phyloP scores from a whole-genome alignment of 345 rosid species.

The Eucalyptus erythrocorys region DNA sequence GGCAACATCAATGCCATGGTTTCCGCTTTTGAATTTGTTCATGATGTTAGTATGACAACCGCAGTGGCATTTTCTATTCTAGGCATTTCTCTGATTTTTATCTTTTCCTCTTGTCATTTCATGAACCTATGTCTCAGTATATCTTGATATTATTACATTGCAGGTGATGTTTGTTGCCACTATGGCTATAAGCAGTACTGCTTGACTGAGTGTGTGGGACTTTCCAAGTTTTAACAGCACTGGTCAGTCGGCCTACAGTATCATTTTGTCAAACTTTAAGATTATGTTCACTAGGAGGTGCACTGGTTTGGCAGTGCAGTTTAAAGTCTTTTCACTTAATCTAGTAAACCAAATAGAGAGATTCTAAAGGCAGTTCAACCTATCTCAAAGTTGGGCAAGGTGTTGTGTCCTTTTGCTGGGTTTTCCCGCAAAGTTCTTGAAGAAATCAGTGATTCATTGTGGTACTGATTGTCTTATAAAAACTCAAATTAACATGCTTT shows the following conservation, averaged over 20 bases:
- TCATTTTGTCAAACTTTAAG: background rate
- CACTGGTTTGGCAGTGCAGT: background rate
- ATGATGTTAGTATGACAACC: slow-evolving; percentile 5
- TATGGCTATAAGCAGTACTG: background rate
- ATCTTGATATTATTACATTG: background rate
- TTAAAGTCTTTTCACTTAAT: background rate
- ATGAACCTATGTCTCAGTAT: background rate
- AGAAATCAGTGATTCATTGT: background rate
- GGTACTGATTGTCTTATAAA: background rate
- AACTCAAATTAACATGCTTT: background rate
- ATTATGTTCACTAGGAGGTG: background rate
- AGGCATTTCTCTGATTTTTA: background rate
- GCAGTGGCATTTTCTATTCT: background rate
- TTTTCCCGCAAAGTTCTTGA: background rate
- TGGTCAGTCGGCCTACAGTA: background rate
- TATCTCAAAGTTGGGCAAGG: background rate
- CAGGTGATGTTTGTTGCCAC: background rate
- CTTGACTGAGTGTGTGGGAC: background rate
- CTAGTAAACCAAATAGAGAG: background rate
- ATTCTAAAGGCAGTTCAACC: background rate
- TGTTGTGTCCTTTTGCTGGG: background rate
- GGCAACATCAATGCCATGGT: slow-evolving; percentile 28
- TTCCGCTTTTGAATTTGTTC: slow-evolving; percentile 32
- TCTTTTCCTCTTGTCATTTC: background rate
- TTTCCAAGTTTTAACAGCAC: background rate